Evolutionary conservation across 345 rosid species (phyloP), one percentile per base, ranked within the genome.

Genomic region (Chamaenerion angustifolium): DNA sequence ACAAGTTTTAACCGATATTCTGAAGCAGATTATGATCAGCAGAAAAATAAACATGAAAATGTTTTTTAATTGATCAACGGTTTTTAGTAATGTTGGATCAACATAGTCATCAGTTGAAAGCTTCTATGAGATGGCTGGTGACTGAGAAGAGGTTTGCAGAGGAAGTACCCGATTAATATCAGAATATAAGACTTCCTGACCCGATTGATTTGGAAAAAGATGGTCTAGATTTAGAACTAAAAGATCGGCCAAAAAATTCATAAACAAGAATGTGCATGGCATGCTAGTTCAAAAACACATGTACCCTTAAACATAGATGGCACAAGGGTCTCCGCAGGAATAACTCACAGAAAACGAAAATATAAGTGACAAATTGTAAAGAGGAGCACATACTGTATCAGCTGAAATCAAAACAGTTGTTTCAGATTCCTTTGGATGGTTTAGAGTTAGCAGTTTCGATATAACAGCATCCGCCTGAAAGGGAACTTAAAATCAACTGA

Each of bases 21-120:
- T 48, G 10, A 12, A 10, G 19, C 43, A 23, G 6, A 35, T 27
- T 50, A 19, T 6, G 42, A 40, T 31, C 35, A 19, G 42, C 13
- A 6, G 10, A 19, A 55, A 25, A 15, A 16, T n/a, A 42, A 43
- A 43, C 45, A 43, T 43, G 51, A 46, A 47, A 60, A 10, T 49
- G 76, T 67, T 57, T 52, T 58, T 65, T 86, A 80, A 95, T 80
- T 90, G 96, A 71, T 90, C 96, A 61, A 74, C 69, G 49, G 93
- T 82, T 59, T 81, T 56, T 55, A 86, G 65, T 56, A 87, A 43
- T 61, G 85, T 73, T 53, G 82, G 76, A 55, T 67, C 73, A 65
- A 69, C 78, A 56, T 48, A 63, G 66, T 70, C 83, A 66, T 61
- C 67, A 55, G 42, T 40, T 37, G 77, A 73, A 18, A 78, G 76